phyloP scores from a whole-genome alignment of 2,329 filamentous ascomycete genomes.

The Lecanosticta acicola region DNA sequence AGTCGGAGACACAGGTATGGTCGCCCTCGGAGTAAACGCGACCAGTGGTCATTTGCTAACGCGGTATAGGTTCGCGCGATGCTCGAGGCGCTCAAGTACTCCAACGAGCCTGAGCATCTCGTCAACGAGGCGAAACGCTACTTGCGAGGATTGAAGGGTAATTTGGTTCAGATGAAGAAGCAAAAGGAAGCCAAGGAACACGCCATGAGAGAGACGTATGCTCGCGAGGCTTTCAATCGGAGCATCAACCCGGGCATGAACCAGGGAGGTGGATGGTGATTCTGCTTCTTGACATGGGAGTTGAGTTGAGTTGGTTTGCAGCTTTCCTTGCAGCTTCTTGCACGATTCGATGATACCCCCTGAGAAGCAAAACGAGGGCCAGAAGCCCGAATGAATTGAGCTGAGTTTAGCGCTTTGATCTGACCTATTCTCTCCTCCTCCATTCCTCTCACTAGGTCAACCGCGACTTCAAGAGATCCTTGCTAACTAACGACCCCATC shows the following conservation, averaged over 20 bases:
- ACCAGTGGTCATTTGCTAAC: conserved; percentile 6
- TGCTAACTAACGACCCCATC: conserved; percentile 30
- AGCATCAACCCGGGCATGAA: background rate
- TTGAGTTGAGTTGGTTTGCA: background rate
- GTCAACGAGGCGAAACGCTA: conserved; percentile 53
- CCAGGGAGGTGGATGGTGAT: background rate
- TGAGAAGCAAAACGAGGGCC: background rate
- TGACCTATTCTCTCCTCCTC: too few relatives aligned
- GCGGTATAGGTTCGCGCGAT: conserved; percentile 55
- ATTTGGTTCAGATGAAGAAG: conserved; percentile 51
- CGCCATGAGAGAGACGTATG: conserved; percentile 15
- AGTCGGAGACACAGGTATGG: conserved; percentile 47
- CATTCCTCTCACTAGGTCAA: conserved; percentile 13
- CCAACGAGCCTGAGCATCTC: conserved; percentile 50
- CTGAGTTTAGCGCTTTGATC: too few relatives aligned
- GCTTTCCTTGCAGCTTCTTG: background rate
- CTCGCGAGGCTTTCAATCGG: conserved; percentile 9
- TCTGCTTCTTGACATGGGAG: background rate
- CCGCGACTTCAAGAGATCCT: conserved; percentile 35
- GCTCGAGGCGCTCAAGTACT: conserved; percentile 56
- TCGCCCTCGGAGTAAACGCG: background rate
- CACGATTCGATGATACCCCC: conserved; percentile 2
- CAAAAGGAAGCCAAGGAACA: conserved; percentile 30
- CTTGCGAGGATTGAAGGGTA: conserved; percentile 51
- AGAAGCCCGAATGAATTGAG: background rate